Percentiles rank a stretch among this genome's conserved stretches.
Evolutionary conservation across 129 eudicot genomes (phyloP).

Genomic region (Heracleum sosnowskyi): DNA sequence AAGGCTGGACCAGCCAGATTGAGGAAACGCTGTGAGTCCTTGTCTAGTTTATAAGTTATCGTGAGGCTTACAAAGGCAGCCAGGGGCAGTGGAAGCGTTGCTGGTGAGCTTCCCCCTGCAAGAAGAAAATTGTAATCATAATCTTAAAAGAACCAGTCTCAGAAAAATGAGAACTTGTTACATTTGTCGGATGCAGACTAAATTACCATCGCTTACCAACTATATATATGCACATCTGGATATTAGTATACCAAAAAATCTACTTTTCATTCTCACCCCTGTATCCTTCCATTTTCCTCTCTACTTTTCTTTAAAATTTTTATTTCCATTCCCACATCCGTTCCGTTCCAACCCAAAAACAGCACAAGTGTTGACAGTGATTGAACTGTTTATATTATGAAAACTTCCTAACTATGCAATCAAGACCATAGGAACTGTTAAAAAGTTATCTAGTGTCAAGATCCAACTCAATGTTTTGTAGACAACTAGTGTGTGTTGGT

Average conservation of each 20-base stretch:
- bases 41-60: constrained; percentile 90
- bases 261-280: not conserved
- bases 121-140: not conserved
- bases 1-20: constrained; percentile 88
- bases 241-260: not conserved
- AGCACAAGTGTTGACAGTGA: not conserved
- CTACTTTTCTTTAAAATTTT: not conserved
- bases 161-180: not conserved
- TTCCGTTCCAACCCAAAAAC: not conserved
- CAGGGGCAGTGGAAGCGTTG: constrained; percentile 89
- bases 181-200: not conserved
- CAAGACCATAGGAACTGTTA: not conserved
- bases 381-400: not conserved
- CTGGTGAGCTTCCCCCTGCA: constrained; percentile 71
- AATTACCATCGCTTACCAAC: not conserved
- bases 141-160: not conserved
- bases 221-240: not conserved
- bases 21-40: constrained; percentile 85
- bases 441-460: not conserved
- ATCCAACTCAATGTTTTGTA: not conserved
- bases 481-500: not conserved
- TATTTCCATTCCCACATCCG: not conserved
- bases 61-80: constrained; percentile 99
- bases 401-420: not conserved
- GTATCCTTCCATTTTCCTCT: not conserved